Evolutionary conservation across 768 basidiomycete genomes (phyloP), one percentile per base, ranked within the genome.

Genomic region (Hygrocybe coccinea): DNA sequence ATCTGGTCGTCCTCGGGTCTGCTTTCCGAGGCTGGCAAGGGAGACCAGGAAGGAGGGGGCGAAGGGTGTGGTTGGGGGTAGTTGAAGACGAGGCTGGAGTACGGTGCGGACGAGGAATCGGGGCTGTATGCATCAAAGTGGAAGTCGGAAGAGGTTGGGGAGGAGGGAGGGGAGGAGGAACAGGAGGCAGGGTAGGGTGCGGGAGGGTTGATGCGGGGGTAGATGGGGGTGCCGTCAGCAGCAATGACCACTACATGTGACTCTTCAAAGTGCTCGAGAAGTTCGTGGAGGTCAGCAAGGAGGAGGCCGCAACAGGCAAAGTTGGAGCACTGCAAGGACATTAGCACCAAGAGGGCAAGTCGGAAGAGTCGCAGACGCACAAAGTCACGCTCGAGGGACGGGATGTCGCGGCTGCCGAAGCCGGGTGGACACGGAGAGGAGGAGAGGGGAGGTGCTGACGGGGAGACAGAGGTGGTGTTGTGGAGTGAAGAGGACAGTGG

Each of bases 231-330:
- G 37, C 70, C 72, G 52, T 68, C 65, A 7, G 62, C 57, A 34
- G 60, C 56, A 17, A 64, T 50, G 11, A 62, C 63, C 21, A 64
- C 58, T 33, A 68, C 54, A 55, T 71, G 70, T 15, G 67, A 59
- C 59, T 74, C 72, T 58, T 81, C 79, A 49, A 78, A 77, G 57
- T 82, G 82, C 59, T 78, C 76, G 51, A 82, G 68, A 17, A 81
- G 71, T 37, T 72, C 74, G 60, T 81, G 81, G 37, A 81, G 67
- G 65, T 79, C 76, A 5, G 72, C 61, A 29, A 80, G 74, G 19
- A 68, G 64, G 43, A 72, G 66, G 39, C 74, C 76, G 60, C 81
- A 81, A 60, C 81, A 81, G 33, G 69, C 71, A 61, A 77, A 80
- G 67, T 81, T 65, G 5, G 65, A 63, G 55, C 65, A 69, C 68